Evolutionary conservation across 2,329 filamentous ascomycete genomes (phyloP).

Genomic region (Microsporum ferrugineum): DNA sequence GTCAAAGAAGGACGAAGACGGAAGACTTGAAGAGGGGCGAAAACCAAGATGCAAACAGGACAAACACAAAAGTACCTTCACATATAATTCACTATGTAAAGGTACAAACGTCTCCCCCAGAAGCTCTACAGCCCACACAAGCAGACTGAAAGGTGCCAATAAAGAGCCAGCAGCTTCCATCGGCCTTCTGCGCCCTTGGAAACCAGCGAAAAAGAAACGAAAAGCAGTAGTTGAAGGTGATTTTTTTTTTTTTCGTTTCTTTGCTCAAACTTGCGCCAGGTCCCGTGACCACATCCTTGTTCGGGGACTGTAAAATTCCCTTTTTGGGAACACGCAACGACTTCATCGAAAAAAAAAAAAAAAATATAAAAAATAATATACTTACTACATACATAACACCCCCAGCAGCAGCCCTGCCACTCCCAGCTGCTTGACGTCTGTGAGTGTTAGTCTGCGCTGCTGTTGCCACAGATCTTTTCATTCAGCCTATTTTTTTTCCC

Average conservation of each 20-base stretch:
- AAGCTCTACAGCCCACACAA: neutral
- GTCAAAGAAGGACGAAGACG: neutral
- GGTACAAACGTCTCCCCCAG: neutral
- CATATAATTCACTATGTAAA: neutral
- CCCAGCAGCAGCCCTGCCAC: neutral
- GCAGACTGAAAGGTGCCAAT: neutral
- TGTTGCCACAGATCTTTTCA: neutral
- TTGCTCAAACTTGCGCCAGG: neutral
- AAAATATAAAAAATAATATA: neutral
- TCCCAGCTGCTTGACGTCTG: neutral
- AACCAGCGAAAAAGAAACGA: neutral
- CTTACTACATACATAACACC: neutral
- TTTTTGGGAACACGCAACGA: constrained; percentile 1
- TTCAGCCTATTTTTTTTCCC: neutral
- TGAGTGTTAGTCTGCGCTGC: neutral
- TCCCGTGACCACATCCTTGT: constrained; percentile 4
- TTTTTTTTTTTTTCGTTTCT: neutral
- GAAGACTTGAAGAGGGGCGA: neutral
- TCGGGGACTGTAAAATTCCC: neutral
- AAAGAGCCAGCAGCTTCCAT: neutral
- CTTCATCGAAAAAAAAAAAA: neutral
- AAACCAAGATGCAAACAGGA: neutral
- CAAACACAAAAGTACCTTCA: neutral
- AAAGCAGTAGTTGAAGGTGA: neutral
- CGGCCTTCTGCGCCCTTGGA: neutral